Conservation (phyloP, 2,329 filamentous ascomycete species). For the Fusarium staphyleae region DNA sequence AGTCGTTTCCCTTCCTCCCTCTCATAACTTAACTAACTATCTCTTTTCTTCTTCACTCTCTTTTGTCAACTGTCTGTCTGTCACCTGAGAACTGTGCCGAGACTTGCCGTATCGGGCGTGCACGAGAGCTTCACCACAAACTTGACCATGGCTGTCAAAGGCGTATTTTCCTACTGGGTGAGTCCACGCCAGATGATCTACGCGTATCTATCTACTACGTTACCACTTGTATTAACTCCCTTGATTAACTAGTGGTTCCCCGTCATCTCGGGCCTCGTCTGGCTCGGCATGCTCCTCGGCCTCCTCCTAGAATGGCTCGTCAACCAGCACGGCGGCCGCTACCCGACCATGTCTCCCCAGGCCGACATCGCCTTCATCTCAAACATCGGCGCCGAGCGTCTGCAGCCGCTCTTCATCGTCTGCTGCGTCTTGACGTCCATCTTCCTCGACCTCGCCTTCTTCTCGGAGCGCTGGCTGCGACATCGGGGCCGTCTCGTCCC, state of each 20-base stretch:
- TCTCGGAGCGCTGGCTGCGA: constrained; percentile 83
- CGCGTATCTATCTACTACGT: too few species aligned
- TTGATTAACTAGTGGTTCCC: constrained; percentile 63
- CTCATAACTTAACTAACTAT: background rate
- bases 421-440: constrained; percentile 76
- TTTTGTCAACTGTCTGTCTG: too few species aligned
- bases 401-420: constrained; percentile 81
- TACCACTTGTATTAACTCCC: too few species aligned
- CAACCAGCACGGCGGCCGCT: constrained; percentile 60
- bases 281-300: constrained; percentile 72
- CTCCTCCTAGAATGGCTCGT: constrained; percentile 75
- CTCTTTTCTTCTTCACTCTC: background rate
- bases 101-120: constrained; percentile 10
- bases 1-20: background rate
- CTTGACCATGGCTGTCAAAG: constrained; percentile 43
- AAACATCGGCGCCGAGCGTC: constrained; percentile 65
- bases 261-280: constrained; percentile 69
- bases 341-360: constrained; percentile 63
- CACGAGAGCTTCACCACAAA: background rate
- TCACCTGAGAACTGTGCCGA: background rate
- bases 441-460: constrained; percentile 81
- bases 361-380: constrained; percentile 77
- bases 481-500: constrained; percentile 80
- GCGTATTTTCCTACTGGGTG: constrained; percentile 52
- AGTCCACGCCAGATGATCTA: too few species aligned